A percentile compares a stretch with the other conserved stretches of the same genome.
phyloP scores from a whole-genome alignment of 208 protist genomes.

The Wallacemonas sp. region DNA sequence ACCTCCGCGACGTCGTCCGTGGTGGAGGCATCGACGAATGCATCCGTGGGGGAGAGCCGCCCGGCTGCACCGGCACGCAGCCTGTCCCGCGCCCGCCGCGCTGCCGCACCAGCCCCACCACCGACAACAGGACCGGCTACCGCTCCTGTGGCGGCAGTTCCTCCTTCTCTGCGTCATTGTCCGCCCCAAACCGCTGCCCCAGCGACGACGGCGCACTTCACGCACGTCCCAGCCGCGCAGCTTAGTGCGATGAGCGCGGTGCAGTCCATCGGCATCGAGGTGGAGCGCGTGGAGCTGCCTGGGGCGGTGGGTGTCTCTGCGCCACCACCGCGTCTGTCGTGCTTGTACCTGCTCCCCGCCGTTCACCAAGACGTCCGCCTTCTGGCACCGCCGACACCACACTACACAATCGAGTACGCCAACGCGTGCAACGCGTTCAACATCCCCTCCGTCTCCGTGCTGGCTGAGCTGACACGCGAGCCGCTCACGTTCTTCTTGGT shows the following conservation, averaged over 20 bases:
- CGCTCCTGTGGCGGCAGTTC: neutral
- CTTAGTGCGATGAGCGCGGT: slow-evolving; percentile 1
- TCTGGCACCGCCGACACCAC: slow-evolving; percentile 54
- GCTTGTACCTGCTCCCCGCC: slow-evolving; percentile 62
- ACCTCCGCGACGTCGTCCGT: slow-evolving; percentile 6
- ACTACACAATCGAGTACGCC: slow-evolving; percentile 65
- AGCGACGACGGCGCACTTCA: neutral
- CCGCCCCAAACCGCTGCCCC: no score
- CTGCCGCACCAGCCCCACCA: neutral
- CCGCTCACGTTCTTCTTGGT: slow-evolving; percentile 84
- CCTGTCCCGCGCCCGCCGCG: neutral
- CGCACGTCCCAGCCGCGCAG: slow-evolving; percentile 7
- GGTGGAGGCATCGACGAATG: neutral
- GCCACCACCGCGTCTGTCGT: slow-evolving; percentile 74
- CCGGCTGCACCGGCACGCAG: neutral
- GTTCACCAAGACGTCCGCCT: slow-evolving; percentile 65
- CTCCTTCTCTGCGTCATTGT: no score
- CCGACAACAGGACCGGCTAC: neutral
- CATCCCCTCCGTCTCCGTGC: slow-evolving; percentile 38
- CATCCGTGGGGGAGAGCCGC: neutral
- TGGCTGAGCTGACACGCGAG: slow-evolving; percentile 56
- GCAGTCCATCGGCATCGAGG: slow-evolving; percentile 43
- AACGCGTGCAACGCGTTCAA: slow-evolving; percentile 45
- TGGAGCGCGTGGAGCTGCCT: slow-evolving; percentile 67
- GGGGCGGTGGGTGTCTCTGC: slow-evolving; percentile 28